phyloP scores from a whole-genome alignment of 2,329 filamentous ascomycete species.

The Dactylellina leptospora region DNA sequence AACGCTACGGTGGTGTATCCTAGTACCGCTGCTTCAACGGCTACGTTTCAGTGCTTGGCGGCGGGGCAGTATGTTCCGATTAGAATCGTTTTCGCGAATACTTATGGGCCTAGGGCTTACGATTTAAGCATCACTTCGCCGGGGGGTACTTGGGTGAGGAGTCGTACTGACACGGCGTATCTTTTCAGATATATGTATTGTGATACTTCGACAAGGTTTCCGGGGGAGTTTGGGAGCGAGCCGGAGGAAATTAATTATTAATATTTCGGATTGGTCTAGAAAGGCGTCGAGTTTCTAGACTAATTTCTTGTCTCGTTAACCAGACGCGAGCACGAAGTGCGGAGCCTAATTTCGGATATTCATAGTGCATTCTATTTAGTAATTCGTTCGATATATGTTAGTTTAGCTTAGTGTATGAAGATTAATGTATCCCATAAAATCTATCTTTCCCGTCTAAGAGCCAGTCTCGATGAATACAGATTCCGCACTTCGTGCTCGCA shows the following conservation, averaged over 20 bases:
- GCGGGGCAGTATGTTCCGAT: not conserved
- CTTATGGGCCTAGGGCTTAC: not conserved
- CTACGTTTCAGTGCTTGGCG: not conserved
- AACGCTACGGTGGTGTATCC: not conserved
- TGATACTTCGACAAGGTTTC: not conserved
- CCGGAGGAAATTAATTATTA: too few relatives aligned
- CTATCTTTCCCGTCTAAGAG: too few relatives aligned
- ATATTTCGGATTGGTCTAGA: too few relatives aligned
- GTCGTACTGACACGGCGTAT: not conserved
- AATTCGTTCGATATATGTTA: too few relatives aligned
- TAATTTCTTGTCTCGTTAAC: too few relatives aligned
- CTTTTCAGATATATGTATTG: not conserved
- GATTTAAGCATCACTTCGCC: not conserved
- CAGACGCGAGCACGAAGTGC: too few relatives aligned
- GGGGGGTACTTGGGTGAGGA: not conserved
- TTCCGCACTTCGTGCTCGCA: not conserved
- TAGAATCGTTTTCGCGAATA: not conserved
- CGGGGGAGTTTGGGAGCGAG: slow-evolving; percentile 1
- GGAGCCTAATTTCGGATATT: too few relatives aligned
- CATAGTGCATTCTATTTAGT: too few relatives aligned
- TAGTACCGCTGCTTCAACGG: not conserved
- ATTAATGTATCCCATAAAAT: too few relatives aligned
- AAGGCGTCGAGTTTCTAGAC: too few relatives aligned
- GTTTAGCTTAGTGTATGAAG: too few relatives aligned
- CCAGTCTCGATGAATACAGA: too few relatives aligned